Evolutionary conservation across 2,329 filamentous ascomycete species (phyloP).

Genomic region (Beauveria scarabaeidicola): DNA sequence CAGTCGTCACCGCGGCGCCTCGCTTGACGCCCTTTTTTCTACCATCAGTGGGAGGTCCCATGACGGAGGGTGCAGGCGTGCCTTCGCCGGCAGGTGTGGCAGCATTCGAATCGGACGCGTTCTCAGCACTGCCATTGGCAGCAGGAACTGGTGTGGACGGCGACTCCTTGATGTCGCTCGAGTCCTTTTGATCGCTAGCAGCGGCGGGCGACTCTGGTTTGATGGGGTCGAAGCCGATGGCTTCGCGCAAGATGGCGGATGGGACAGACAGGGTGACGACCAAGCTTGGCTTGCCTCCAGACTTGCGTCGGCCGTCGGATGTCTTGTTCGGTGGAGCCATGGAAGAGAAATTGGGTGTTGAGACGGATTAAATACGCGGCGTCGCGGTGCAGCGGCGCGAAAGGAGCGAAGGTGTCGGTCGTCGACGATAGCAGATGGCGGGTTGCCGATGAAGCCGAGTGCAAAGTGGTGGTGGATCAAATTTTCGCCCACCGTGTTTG

Average conservation of each 20-base stretch:
- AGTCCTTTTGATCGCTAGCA: constrained; percentile 25
- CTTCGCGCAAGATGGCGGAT: constrained; percentile 40
- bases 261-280: constrained; percentile 47
- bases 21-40: constrained; percentile 74
- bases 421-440: not conserved
- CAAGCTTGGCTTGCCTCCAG: constrained; percentile 26
- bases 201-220: constrained; percentile 38
- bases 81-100: constrained; percentile 47
- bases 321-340: constrained; percentile 29
- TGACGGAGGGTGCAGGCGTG: constrained; percentile 46
- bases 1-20: constrained; percentile 52
- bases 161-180: constrained; percentile 34
- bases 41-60: constrained; percentile 53
- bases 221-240: constrained; percentile 32
- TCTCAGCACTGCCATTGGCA: constrained; percentile 42
- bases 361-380: not conserved
- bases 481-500: not conserved
- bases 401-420: not conserved
- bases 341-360: constrained; percentile 3
- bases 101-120: constrained; percentile 50
- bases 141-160: constrained; percentile 33
- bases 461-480: constrained; percentile 5
- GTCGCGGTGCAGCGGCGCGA: not conserved
- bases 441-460: not conserved
- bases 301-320: constrained; percentile 29